A percentile compares a stretch with the other conserved stretches of the same genome.
phyloP scores from a whole-genome alignment of 2,329 filamentous ascomycete genomes.

The Emmonsiellopsis sp. region DNA sequence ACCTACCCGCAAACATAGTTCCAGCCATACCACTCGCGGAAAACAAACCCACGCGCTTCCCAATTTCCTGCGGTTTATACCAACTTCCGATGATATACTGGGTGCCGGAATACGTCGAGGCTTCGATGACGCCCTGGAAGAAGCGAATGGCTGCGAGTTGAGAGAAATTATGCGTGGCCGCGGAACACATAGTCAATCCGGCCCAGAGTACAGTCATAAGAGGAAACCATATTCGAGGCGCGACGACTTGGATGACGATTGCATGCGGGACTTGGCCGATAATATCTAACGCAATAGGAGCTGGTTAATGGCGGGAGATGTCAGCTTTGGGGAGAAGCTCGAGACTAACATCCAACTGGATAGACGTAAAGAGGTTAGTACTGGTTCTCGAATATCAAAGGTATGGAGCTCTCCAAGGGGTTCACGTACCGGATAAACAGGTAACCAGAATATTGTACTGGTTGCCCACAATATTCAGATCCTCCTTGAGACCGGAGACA shows the following conservation, averaged over 20 bases:
- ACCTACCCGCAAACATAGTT: slow-evolving; percentile 20
- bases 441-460: slow-evolving; percentile 4
- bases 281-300: neutral
- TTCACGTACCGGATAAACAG: neutral
- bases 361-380: neutral
- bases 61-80: slow-evolving; percentile 31
- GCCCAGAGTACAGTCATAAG: slow-evolving; percentile 19
- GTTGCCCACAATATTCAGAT: slow-evolving; percentile 13
- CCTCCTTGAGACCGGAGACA: slow-evolving; percentile 15
- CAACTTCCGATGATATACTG: slow-evolving; percentile 30
- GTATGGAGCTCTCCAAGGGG: neutral
- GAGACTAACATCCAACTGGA: neutral
- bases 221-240: slow-evolving; percentile 16
- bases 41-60: slow-evolving; percentile 25
- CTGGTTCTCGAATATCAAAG: neutral
- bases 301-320: neutral
- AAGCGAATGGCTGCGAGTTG: slow-evolving; percentile 25
- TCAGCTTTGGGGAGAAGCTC: neutral
- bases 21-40: slow-evolving; percentile 20
- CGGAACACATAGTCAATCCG: slow-evolving; percentile 18
- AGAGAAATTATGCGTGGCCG: slow-evolving; percentile 12
- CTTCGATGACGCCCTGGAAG: slow-evolving; percentile 22
- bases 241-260: slow-evolving; percentile 19
- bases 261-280: slow-evolving; percentile 34
- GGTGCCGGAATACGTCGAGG: slow-evolving; percentile 20